Evolutionary conservation across 2,329 filamentous ascomycete genomes (phyloP), one percentile per base, ranked within the genome.

Genomic region (Emmonsia crescens): DNA sequence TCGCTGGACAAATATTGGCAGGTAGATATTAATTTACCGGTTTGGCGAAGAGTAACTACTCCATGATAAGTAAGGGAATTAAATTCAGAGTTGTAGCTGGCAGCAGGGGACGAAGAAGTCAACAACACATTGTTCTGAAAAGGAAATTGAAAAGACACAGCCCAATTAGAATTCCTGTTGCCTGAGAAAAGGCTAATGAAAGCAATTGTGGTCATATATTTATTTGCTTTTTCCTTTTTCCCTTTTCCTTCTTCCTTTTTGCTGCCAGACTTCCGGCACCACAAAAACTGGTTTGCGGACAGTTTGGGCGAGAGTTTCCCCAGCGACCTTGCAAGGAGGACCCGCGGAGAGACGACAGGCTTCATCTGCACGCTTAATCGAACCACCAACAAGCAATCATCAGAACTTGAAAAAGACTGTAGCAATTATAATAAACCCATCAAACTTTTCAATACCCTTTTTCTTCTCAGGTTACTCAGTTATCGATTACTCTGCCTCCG

Each of bases 201-300:
- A n/a, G 5, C 16, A 19, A 36, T 9, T 55, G 14, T 19, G 19
- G 5, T n/a, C 29, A n/a, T 33, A 27, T 40, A 21, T 12, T 16
- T 42, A 42, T 40, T 57, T 57, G 54, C 54, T 57, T 57, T 57
- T 57, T 56, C 51, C 19, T n/a, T n/a, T n/a, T n/a, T n/a, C n/a
- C n/a, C n/a, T n/a, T n/a, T n/a, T n/a, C n/a, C n/a, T n/a, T n/a
- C n/a, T n/a, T n/a, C n/a, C n/a, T n/a, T n/a, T n/a, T n/a, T n/a
- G n/a, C n/a, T n/a, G n/a, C n/a, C n/a, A n/a, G n/a, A n/a, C n/a
- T n/a, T n/a, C n/a, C n/a, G n/a, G n/a, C n/a, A n/a, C n/a, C n/a
- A n/a, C n/a, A n/a, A n/a, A n/a, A n/a, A n/a, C n/a, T n/a, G n/a
- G n/a, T n/a, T n/a, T n/a, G n/a, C n/a, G n/a, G n/a, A n/a, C n/a